Evolutionary conservation across 768 basidiomycete genomes (phyloP), one percentile per base, ranked within the genome.

Genomic region (Amanita muscaria): DNA sequence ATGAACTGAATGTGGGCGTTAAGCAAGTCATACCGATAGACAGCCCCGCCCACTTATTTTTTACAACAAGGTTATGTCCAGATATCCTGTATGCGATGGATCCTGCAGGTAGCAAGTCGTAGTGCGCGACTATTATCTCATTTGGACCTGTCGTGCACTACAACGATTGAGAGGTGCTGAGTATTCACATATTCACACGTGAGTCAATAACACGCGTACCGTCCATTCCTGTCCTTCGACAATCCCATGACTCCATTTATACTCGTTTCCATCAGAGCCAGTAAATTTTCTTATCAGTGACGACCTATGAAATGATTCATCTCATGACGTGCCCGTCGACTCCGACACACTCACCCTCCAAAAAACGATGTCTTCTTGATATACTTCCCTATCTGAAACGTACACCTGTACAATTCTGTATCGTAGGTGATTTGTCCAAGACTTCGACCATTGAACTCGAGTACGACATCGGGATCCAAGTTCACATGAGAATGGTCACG

Each of bases 181-280:
- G n/a, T n/a, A n/a, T n/a, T n/a, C n/a, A n/a, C n/a, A n/a, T n/a
- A n/a, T n/a, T n/a, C n/a, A n/a, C n/a, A n/a, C n/a, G n/a, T n/a
- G n/a, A n/a, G n/a, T 5, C 12, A 8, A 47, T 11, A 40, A 21
- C 34, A n/a, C 16, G 72, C 84, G 57, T 59, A 87, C 84, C 57
- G 83, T 69, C 84, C 84, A 88, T 62, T 86, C 82, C 47, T 84
- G 82, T 14, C 72, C 77, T 6, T 68, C 66, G 23, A 70, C 59
- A 31, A 64, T 65, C 23, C 69, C 69, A 59, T 77, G 65, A 22
- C 72, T 70, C 84, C 84, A 88, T 57, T 69, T 69, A 52, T 86
- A 86, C 54, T 86, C 83, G 21, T 68, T 68, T 25, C 82, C 82
- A 56, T 86, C 81, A 31, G 77, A 78, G 12, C 72, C 83, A 37